phyloP scores from a whole-genome alignment of 192 early-diverging fungal species.

The Cetraspora pellucida region DNA sequence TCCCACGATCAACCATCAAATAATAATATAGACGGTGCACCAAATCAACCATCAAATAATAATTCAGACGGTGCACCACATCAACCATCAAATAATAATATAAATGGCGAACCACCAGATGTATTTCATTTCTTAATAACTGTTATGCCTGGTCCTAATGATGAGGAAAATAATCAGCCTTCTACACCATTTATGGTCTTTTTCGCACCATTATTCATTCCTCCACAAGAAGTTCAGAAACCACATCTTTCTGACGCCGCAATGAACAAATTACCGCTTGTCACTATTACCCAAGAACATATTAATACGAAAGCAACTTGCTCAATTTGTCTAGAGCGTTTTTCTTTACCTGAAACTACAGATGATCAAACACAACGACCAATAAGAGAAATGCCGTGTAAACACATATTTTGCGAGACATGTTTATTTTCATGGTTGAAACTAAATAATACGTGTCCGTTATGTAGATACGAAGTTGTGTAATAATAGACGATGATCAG shows the following conservation, averaged over 20 bases:
- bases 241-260: conserved; percentile 13
- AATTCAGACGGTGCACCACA: too few species aligned
- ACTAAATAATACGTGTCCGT: conserved; percentile 31
- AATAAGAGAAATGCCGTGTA: conserved; percentile 19
- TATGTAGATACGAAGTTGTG: conserved; percentile 28
- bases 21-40: neutral
- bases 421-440: conserved; percentile 34
- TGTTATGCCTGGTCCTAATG: neutral
- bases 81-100: neutral
- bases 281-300: conserved; percentile 26
- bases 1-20: neutral
- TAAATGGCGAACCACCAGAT: neutral
- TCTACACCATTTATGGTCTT: neutral
- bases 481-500: neutral
- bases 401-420: conserved; percentile 29
- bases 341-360: neutral
- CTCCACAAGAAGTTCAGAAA: neutral
- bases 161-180: neutral
- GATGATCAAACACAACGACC: neutral
- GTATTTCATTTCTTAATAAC: conserved; percentile 3
- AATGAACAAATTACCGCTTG: conserved; percentile 29
- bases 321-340: conserved; percentile 24
- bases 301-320: conserved; percentile 21
- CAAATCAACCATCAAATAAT: too few species aligned
- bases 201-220: conserved; percentile 17